Evolutionary conservation across 78 protist genomes (phyloP).

Genomic region (Diacronema lutheri): DNA sequence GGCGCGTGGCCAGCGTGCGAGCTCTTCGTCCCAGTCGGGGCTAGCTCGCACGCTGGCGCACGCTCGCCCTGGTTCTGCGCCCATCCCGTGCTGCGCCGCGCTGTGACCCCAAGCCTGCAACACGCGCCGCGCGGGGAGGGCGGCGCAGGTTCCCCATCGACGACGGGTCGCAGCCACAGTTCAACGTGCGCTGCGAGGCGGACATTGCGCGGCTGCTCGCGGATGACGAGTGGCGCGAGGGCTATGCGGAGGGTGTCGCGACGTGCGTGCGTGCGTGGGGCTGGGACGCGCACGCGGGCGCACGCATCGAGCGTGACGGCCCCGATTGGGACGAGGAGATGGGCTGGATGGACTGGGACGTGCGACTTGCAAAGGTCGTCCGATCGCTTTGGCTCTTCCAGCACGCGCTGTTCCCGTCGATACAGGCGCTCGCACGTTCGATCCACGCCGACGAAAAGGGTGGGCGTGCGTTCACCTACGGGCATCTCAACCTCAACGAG

Average conservation of each 20-base stretch:
- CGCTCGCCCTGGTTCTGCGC: too few relatives aligned
- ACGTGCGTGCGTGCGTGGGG: conserved; percentile 3
- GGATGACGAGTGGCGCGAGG: neutral
- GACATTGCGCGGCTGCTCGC: neutral
- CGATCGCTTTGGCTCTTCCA: conserved; percentile 29
- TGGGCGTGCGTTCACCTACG: conserved; percentile 1
- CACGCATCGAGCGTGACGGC: neutral
- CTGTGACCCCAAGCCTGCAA: too few relatives aligned
- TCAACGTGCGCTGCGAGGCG: neutral
- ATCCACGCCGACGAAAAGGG: neutral
- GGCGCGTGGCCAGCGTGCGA: too few relatives aligned
- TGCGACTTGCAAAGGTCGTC: conserved; percentile 14
- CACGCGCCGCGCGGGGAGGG: too few relatives aligned
- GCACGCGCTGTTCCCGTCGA: neutral
- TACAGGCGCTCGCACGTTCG: neutral
- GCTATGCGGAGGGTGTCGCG: conserved; percentile 1
- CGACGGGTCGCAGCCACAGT: conserved; percentile 14
- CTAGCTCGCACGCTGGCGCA: too few relatives aligned
- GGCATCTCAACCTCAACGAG: neutral
- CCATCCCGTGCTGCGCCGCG: too few relatives aligned
- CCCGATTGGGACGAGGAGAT: neutral
- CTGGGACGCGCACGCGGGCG: conserved; percentile 1
- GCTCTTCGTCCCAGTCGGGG: too few relatives aligned
- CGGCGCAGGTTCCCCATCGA: conserved; percentile 35
- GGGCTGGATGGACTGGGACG: conserved; percentile 31